Evolutionary conservation across 2,329 filamentous ascomycete genomes (phyloP).

Genomic region (Xylariaceae sp.): DNA sequence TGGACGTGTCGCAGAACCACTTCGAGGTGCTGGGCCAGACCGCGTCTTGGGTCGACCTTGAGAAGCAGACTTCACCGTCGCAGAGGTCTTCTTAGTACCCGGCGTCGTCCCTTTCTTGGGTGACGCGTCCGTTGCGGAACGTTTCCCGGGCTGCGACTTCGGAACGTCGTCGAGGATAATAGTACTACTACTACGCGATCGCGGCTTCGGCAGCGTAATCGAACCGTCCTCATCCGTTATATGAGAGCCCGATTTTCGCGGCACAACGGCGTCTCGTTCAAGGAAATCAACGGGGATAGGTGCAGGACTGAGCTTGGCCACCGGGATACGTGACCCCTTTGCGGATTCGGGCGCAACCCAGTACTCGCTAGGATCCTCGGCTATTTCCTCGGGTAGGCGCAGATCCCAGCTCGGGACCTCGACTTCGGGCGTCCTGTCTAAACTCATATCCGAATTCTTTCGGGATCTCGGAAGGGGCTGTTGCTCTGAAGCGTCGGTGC

Average conservation of each 20-base stretch:
- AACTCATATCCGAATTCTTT: conserved; percentile 50
- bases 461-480: conserved; percentile 40
- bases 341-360: conserved; percentile 54
- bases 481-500: conserved; percentile 38
- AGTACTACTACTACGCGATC: conserved; percentile 71
- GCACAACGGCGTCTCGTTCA: conserved; percentile 71
- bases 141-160: conserved; percentile 40
- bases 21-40: conserved; percentile 55
- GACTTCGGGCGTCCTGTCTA: conserved; percentile 42
- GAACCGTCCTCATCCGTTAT: conserved; percentile 60
- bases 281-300: conserved; percentile 73
- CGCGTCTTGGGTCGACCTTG: conserved; percentile 65
- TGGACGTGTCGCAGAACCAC: conserved; percentile 57
- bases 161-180: conserved; percentile 56
- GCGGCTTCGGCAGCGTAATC: conserved; percentile 62
- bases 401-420: conserved; percentile 68
- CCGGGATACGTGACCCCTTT: conserved; percentile 81
- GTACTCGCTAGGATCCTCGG: conserved; percentile 59
- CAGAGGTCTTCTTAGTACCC: conserved; percentile 49
- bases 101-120: conserved; percentile 52
- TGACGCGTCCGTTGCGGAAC: conserved; percentile 52
- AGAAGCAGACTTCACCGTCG: conserved; percentile 44
- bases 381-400: conserved; percentile 76
- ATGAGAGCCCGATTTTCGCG: conserved; percentile 62
- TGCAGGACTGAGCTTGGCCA: conserved; percentile 77